These are phyloP conservation scores for Perilla frutescens DNA, from an alignment of 257 asterid genomes.

Conservation along the genomic window DNA sequence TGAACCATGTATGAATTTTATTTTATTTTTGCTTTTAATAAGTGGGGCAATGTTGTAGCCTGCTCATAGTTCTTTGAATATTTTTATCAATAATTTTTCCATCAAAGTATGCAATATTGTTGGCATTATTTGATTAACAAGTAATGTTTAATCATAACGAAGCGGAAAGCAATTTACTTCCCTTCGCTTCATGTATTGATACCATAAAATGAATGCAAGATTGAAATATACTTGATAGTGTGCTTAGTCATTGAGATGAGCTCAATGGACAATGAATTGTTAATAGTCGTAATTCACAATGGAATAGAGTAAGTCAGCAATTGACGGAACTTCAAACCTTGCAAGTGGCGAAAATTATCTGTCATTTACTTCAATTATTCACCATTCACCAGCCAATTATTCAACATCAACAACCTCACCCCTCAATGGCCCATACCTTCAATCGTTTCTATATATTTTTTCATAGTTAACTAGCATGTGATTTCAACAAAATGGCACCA, in stretches of 20 bases:
- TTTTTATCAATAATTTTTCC: neutral
- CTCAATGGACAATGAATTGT: neutral
- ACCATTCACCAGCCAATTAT: neutral
- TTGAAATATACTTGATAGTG: neutral
- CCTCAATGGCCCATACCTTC: slow-evolving; percentile 14
- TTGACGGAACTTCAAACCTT: neutral
- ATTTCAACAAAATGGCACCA: slow-evolving; percentile 6
- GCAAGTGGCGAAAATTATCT: neutral
- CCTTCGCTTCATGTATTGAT: neutral
- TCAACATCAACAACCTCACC: slow-evolving; percentile 6
- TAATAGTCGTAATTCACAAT: neutral
- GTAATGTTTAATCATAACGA: neutral
- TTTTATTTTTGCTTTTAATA: too few relatives aligned
- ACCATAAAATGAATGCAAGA: neutral
- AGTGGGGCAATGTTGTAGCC: too few relatives aligned
- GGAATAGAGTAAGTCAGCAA: neutral
- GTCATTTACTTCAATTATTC: neutral
- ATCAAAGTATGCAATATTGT: neutral
- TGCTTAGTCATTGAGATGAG: neutral
- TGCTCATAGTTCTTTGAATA: neutral
- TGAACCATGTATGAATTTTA: too few relatives aligned
- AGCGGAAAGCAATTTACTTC: neutral
- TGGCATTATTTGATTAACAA: neutral
- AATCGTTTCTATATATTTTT: neutral
- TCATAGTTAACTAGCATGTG: neutral